Conservation (phyloP, 2,329 filamentous ascomycete species). For the Fusarium praegraminearum region DNA sequence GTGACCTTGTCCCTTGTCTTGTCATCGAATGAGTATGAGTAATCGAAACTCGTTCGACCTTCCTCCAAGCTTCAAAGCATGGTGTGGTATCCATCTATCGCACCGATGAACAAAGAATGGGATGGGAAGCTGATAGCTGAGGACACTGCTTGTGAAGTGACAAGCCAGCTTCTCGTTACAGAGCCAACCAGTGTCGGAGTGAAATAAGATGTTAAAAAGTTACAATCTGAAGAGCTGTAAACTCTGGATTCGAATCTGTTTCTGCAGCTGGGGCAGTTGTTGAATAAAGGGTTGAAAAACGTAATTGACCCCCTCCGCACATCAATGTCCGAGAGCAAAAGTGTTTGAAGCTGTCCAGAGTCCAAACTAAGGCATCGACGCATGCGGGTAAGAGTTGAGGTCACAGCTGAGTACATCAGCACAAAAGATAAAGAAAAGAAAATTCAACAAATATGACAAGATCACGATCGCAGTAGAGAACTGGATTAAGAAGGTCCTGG, state of each 20-base stretch:
- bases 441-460: conserved; percentile 4
- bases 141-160: background rate
- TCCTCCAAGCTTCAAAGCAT: background rate
- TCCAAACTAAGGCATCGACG: conserved; percentile 11
- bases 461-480: conserved; percentile 28
- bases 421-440: background rate
- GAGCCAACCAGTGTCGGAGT: background rate
- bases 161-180: background rate
- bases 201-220: background rate
- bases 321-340: conserved; percentile 24
- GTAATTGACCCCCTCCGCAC: conserved; percentile 16
- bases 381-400: conserved; percentile 11
- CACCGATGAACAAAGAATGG: background rate
- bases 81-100: background rate
- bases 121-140: background rate
- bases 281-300: background rate
- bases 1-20: background rate
- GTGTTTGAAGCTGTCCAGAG: conserved; percentile 13
- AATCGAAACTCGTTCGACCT: background rate
- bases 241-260: background rate
- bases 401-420: background rate
- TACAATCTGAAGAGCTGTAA: background rate
- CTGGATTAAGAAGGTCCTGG: conserved; percentile 29
- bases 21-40: background rate
- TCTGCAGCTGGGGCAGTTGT: background rate